These are phyloP conservation scores for Suhomyces kilbournensis DNA, from an alignment of 805 yeast genomes.

Conservation along the genomic window DNA sequence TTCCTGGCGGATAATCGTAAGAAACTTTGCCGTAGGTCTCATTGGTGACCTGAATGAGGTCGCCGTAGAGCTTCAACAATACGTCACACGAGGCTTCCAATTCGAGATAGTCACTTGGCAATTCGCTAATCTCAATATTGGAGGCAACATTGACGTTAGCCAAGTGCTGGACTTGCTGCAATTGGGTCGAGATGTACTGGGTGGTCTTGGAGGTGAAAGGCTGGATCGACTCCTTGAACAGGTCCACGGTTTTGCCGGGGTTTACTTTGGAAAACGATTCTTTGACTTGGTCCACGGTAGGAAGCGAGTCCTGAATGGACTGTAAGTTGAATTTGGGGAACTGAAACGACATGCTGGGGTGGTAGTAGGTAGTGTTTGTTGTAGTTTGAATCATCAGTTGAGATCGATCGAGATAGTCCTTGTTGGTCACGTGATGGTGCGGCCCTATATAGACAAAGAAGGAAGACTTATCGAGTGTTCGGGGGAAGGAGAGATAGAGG, in stretches of 20 bases:
- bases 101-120: slow-evolving; percentile 69
- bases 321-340: slow-evolving; percentile 37
- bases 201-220: slow-evolving; percentile 61
- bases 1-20: slow-evolving; percentile 77
- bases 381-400: neutral
- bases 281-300: slow-evolving; percentile 36
- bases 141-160: slow-evolving; percentile 21
- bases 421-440: neutral
- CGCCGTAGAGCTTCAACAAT: slow-evolving; percentile 57
- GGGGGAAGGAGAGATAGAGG: no score
- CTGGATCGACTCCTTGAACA: slow-evolving; percentile 41
- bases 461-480: no score
- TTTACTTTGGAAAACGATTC: slow-evolving; percentile 35
- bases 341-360: slow-evolving; percentile 33
- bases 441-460: no score
- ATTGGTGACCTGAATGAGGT: slow-evolving; percentile 38
- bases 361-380: neutral
- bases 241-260: slow-evolving; percentile 43
- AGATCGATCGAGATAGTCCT: neutral
- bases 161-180: slow-evolving; percentile 50
- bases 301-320: slow-evolving; percentile 41
- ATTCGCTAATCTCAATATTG: slow-evolving; percentile 63
- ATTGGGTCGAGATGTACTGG: slow-evolving; percentile 57
- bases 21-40: slow-evolving; percentile 69
- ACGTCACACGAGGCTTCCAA: slow-evolving; percentile 68